Evolutionary conservation across 2,329 filamentous ascomycete species (phyloP).

Genomic region (Neoascochyta sp.): DNA sequence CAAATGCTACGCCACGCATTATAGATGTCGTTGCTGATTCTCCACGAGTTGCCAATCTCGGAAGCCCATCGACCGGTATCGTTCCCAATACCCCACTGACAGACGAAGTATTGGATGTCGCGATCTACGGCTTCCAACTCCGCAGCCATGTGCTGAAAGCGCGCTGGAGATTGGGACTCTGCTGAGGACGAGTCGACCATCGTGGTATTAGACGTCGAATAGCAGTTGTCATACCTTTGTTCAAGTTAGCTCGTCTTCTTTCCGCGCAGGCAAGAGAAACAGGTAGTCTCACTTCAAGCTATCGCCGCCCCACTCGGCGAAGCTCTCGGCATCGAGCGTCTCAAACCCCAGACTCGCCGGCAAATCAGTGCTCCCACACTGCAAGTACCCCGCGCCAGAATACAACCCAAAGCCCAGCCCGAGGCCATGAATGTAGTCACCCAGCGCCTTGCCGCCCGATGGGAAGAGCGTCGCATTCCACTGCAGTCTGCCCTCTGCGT

Average conservation of each 20-base stretch:
- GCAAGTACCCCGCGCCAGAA: conserved; percentile 38
- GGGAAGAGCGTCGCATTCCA: conserved; percentile 53
- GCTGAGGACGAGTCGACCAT: conserved; percentile 36
- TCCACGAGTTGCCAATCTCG: conserved; percentile 36
- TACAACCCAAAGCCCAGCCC: conserved; percentile 55
- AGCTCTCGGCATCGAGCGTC: conserved; percentile 55
- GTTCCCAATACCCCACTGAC: conserved; percentile 40
- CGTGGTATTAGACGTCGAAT: conserved; percentile 26
- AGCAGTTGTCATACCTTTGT: conserved; percentile 35
- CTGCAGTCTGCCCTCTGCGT: conserved; percentile 46
- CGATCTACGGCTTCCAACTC: conserved; percentile 27
- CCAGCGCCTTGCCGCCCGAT: conserved; percentile 48
- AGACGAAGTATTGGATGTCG: conserved; percentile 36
- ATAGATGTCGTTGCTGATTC: conserved; percentile 36
- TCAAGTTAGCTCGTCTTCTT: conserved; percentile 3
- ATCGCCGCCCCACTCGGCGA: conserved; percentile 44
- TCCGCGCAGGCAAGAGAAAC: conserved; percentile 17
- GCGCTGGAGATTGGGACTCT: conserved; percentile 25
- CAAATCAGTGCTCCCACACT: conserved; percentile 44
- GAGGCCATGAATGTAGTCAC: conserved; percentile 49
- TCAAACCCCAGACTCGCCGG: conserved; percentile 52
- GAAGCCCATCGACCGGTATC: conserved; percentile 35
- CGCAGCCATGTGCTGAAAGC: conserved; percentile 29
- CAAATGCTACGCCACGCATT: conserved; percentile 34
- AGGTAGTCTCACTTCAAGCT: conserved; percentile 48